Conservation (phyloP, 805 yeast genomes). For the Jamesozyma hellenica region DNA sequence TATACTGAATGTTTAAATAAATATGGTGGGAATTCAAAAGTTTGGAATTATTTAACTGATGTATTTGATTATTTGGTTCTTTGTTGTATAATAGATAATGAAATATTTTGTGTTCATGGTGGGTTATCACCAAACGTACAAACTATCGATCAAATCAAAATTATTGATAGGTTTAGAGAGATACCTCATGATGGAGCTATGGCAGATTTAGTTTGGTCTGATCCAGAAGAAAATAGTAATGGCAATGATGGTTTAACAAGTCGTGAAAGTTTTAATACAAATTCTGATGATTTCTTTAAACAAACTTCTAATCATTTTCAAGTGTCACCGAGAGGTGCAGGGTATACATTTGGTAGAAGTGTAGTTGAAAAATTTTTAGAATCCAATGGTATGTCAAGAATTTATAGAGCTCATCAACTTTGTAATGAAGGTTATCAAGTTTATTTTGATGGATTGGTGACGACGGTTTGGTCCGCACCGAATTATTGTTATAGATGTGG, state of each 20-base stretch:
- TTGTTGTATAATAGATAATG: constrained; percentile 82
- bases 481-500: constrained; percentile 97
- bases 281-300: constrained; percentile 18
- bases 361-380: constrained; percentile 80
- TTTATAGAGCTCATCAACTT: constrained; percentile 88
- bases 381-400: constrained; percentile 67
- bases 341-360: constrained; percentile 87
- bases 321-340: constrained; percentile 93
- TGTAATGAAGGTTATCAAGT: constrained; percentile 95
- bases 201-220: constrained; percentile 99
- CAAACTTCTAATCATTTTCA: constrained; percentile 51
- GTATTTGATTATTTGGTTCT: constrained; percentile 83
- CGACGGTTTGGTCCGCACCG: constrained; percentile 98
- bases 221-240: constrained; percentile 73
- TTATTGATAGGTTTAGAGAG: constrained; percentile 85
- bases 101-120: constrained; percentile 92
- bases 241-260: constrained; percentile 41
- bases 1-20: constrained; percentile 89
- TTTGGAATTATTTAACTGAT: constrained; percentile 87
- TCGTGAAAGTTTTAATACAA: constrained; percentile 15
- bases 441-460: constrained; percentile 79
- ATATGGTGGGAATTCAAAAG: constrained; percentile 62
- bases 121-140: constrained; percentile 94
- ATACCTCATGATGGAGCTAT: constrained; percentile 98
- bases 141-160: constrained; percentile 80